phyloP scores from a whole-genome alignment of 352 stramenopile genomes.

The Pythium utonaiense region DNA sequence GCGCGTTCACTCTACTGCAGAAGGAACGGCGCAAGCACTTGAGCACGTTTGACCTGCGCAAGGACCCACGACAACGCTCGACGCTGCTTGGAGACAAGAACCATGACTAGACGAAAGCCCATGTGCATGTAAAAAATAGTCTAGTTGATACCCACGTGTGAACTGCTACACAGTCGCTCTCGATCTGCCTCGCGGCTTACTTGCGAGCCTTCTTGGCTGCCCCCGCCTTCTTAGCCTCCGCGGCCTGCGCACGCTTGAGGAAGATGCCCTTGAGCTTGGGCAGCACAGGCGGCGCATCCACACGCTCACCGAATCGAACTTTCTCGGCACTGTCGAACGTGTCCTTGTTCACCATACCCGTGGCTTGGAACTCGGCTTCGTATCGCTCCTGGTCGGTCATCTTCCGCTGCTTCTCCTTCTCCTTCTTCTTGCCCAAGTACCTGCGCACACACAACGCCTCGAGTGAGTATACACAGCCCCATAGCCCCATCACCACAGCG shows the following conservation, averaged over 20 bases:
- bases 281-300: conserved; percentile 78
- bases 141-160: neutral
- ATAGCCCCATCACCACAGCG: too few relatives aligned
- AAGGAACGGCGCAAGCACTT: conserved; percentile 73
- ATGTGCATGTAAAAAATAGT: neutral
- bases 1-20: conserved; percentile 45
- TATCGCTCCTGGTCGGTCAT: conserved; percentile 83
- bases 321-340: conserved; percentile 60
- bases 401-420: conserved; percentile 68
- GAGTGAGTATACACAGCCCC: too few relatives aligned
- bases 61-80: conserved; percentile 55
- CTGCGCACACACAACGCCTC: conserved; percentile 19
- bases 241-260: conserved; percentile 64
- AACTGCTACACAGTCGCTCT: neutral
- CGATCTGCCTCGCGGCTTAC: neutral
- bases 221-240: conserved; percentile 21
- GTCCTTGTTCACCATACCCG: conserved; percentile 63
- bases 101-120: conserved; percentile 25
- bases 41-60: conserved; percentile 73
- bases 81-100: conserved; percentile 39
- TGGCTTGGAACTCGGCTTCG: conserved; percentile 70
- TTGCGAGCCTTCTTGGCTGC: conserved; percentile 14
- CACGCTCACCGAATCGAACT: conserved; percentile 71
- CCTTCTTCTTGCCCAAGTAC: conserved; percentile 75
- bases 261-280: conserved; percentile 81